Conservation (phyloP, 768 basidiomycete genomes). For the Hydnum rufescens region DNA sequence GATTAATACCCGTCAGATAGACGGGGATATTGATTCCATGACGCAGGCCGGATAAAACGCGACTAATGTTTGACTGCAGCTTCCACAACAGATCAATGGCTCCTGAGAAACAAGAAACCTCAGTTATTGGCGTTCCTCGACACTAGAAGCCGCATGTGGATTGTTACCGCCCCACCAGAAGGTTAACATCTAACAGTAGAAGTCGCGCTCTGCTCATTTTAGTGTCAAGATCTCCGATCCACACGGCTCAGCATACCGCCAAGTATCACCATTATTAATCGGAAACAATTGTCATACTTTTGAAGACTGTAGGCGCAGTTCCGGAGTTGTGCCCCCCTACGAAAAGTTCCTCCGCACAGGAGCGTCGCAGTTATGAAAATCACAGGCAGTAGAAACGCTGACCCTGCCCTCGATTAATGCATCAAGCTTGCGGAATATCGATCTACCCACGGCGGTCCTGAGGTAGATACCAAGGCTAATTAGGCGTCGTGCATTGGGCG, state of each 20-base stretch:
- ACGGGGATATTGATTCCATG: not conserved
- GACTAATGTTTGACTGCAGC: constrained; percentile 60
- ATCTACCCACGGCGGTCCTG: constrained; percentile 24
- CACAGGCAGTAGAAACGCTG: not conserved
- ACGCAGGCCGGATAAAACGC: not conserved
- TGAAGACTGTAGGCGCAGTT: constrained; percentile 64
- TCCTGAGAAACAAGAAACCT: constrained; percentile 11
- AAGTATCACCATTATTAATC: not conserved
- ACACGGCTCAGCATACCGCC: not conserved
- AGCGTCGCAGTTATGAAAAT: not conserved
- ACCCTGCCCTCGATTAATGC: constrained; percentile 60
- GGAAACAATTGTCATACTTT: constrained; percentile 32
- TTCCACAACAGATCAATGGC: constrained; percentile 57
- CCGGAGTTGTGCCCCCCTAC: constrained; percentile 58
- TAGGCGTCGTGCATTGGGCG: constrained; percentile 13
- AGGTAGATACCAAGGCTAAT: constrained; percentile 8
- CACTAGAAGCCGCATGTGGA: not conserved
- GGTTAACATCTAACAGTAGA: constrained; percentile 46
- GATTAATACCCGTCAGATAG: too few relatives aligned
- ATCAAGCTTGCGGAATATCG: constrained; percentile 63
- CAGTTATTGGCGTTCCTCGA: not conserved
- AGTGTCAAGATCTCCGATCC: constrained; percentile 35
- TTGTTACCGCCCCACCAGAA: constrained; percentile 58
- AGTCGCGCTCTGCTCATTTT: constrained; percentile 25
- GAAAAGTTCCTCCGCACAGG: not conserved